phyloP scores from a whole-genome alignment of 306 rosid species.

The Erythrophleum fordii region DNA sequence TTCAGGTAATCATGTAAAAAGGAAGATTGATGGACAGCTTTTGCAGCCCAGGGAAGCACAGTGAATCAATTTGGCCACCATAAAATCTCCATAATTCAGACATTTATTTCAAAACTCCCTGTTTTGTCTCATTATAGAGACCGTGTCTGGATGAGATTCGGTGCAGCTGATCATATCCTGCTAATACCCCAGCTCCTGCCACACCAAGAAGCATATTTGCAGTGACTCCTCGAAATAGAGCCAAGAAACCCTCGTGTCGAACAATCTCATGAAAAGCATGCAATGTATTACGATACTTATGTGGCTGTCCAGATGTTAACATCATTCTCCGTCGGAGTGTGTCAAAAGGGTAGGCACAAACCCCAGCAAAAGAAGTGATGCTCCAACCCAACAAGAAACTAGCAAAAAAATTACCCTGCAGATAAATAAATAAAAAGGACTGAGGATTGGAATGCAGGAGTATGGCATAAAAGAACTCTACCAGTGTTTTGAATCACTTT shows the following conservation, averaged over 20 bases:
- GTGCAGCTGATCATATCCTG: slow-evolving; percentile 88
- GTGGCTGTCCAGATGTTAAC: slow-evolving; percentile 87
- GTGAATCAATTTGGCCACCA: background rate
- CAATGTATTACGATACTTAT: slow-evolving; percentile 62
- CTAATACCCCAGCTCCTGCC: slow-evolving; percentile 97
- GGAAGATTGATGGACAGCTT: background rate
- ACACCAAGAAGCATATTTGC: slow-evolving; percentile 96
- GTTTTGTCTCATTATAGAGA: slow-evolving; percentile 44
- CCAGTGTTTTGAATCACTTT: slow-evolving; percentile 2
- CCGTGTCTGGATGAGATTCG: slow-evolving; percentile 54
- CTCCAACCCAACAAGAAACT: slow-evolving; percentile 97
- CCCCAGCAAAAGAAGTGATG: slow-evolving; percentile 76
- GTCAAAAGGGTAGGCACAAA: slow-evolving; percentile 96
- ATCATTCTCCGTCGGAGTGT: slow-evolving; percentile 92
- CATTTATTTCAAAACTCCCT: slow-evolving; percentile 56
- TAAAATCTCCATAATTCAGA: slow-evolving; percentile 15
- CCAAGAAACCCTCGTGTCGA: slow-evolving; percentile 70
- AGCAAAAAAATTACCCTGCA: slow-evolving; percentile 87
- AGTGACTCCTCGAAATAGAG: slow-evolving; percentile 79
- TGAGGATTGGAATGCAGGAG: slow-evolving; percentile 2
- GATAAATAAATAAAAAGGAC: slow-evolving; percentile 31
- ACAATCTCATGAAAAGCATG: slow-evolving; percentile 85
- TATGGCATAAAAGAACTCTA: slow-evolving; percentile 24
- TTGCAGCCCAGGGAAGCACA: background rate
- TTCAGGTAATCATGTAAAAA: background rate